Conservation (phyloP, 257 asterid species). For the Cordia subcordata region DNA sequence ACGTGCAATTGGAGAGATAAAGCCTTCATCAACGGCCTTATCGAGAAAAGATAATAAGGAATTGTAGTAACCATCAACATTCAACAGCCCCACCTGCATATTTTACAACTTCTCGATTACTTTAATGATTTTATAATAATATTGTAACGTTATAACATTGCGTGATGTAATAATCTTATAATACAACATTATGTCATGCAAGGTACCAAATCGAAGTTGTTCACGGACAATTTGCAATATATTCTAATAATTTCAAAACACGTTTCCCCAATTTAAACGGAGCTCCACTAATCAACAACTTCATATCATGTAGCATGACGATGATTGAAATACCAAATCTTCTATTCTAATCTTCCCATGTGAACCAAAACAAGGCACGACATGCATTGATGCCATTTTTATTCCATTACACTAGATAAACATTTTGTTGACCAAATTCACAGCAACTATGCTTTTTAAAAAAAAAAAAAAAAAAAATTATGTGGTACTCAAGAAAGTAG, state of each 20-base stretch:
- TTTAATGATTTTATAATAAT: too few species aligned
- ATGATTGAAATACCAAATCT: slow-evolving; percentile 19
- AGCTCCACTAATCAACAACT: not conserved
- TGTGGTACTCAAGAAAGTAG: slow-evolving; percentile 5
- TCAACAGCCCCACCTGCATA: slow-evolving; percentile 85
- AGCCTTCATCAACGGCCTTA: slow-evolving; percentile 97
- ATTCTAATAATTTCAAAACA: not conserved
- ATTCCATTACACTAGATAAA: slow-evolving; percentile 1
- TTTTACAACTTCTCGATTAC: too few species aligned
- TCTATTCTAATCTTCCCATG: slow-evolving; percentile 20
- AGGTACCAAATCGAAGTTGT: not conserved
- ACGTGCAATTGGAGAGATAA: slow-evolving; percentile 82
- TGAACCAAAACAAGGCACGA: slow-evolving; percentile 25
- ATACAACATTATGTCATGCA: not conserved
- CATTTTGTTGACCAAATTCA: slow-evolving; percentile 25
- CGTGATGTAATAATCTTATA: not conserved
- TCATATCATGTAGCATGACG: slow-evolving; percentile 7
- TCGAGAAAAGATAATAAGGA: slow-evolving; percentile 60
- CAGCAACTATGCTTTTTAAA: not conserved
- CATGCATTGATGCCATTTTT: slow-evolving; percentile 17
- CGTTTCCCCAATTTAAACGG: slow-evolving; percentile 17
- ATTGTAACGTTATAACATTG: not conserved
- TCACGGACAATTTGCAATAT: slow-evolving; percentile 14
- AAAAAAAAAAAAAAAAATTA: too few species aligned
- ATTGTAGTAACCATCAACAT: slow-evolving; percentile 89